These are phyloP conservation scores for Orbilia oligospora DNA, from an alignment of 2,329 filamentous ascomycete species.

Conservation along the genomic window DNA sequence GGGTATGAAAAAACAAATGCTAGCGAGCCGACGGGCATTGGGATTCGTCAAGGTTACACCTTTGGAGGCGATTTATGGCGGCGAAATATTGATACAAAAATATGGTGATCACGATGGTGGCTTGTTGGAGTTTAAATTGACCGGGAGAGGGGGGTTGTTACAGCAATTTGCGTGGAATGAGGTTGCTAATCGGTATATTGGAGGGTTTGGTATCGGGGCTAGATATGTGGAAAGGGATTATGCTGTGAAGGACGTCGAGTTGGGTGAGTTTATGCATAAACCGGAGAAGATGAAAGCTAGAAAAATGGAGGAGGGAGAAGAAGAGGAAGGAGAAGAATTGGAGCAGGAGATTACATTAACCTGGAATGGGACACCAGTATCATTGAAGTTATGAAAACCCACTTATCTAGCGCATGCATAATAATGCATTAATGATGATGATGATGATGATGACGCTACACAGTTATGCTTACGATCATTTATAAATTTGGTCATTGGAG, in stretches of 20 bases:
- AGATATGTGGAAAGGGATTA: slow-evolving; percentile 44
- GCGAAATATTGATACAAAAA: neutral
- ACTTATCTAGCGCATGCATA: too few relatives aligned
- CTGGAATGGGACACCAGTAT: slow-evolving; percentile 45
- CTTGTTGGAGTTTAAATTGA: neutral
- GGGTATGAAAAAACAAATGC: slow-evolving; percentile 72
- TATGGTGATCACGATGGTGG: neutral
- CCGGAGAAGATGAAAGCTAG: neutral
- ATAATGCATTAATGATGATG: too few relatives aligned
- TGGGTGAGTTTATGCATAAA: slow-evolving; percentile 12
- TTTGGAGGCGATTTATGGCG: slow-evolving; percentile 25
- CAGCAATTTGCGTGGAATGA: slow-evolving; percentile 59
- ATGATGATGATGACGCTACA: neutral
- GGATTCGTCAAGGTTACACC: slow-evolving; percentile 57
- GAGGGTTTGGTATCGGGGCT: slow-evolving; percentile 48
- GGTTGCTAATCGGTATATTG: slow-evolving; percentile 49
- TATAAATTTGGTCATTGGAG: too few relatives aligned
- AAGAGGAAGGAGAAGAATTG: slow-evolving; percentile 25
- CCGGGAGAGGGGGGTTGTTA: slow-evolving; percentile 47
- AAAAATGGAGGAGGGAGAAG: slow-evolving; percentile 6
- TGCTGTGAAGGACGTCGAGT: slow-evolving; percentile 19
- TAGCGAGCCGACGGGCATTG: slow-evolving; percentile 42
- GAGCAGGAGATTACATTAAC: slow-evolving; percentile 54
- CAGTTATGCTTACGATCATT: neutral
- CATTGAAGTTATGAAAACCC: neutral